Evolutionary conservation across 1,139 yeast species (phyloP), one percentile per base, ranked within the genome.

Genomic region (Yamadazyma sp.): DNA sequence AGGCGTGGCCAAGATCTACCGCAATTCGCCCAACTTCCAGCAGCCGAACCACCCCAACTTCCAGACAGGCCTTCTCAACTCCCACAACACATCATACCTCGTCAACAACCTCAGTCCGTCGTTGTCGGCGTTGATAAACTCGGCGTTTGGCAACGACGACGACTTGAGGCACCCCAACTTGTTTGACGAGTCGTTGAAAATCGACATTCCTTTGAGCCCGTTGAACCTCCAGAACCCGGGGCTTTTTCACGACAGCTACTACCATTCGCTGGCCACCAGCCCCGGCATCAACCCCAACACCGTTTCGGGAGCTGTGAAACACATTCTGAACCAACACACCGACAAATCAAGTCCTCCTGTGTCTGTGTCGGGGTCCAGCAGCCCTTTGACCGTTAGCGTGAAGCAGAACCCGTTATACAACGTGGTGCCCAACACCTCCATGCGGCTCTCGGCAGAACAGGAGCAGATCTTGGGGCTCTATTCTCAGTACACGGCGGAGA

Each of bases 401-500:
- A 34, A 36, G 18, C 40, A 35, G 10, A 39, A 31, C 31, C 44
- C 44, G 4, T 12, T 24, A 7, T 33, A 38, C 31, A 38, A 32
- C 31, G 33, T 36, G 9, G 28, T 15, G 2, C 27, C 37, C 12
- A 38, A 36, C 28, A 23, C 11, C 16, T 31, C 46, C 1, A 12
- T 44, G 29, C 9, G 30, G 10, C 36, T 44, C 2, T 38, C 48
- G 9, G 40, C 45, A 1, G 73, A 68, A 40, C 63, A 62, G 18
- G 66, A 65, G 31, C 74, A 69, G 40, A 62, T 67, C 16, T 42
- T 69, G 14, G 58, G 56, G 38, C 49, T 68, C 26, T 68, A 61
- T 42, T 58, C 66, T 3, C 59, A 71, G 38, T 76, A 77, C 53
- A 80, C 87, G 0, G 79, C 83, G 41, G 74, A 77, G 9, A 79